Percentiles rank a stretch among this genome's conserved stretches.
phyloP scores from a whole-genome alignment of 2,329 filamentous ascomycete species.

The Beauveria australis region DNA sequence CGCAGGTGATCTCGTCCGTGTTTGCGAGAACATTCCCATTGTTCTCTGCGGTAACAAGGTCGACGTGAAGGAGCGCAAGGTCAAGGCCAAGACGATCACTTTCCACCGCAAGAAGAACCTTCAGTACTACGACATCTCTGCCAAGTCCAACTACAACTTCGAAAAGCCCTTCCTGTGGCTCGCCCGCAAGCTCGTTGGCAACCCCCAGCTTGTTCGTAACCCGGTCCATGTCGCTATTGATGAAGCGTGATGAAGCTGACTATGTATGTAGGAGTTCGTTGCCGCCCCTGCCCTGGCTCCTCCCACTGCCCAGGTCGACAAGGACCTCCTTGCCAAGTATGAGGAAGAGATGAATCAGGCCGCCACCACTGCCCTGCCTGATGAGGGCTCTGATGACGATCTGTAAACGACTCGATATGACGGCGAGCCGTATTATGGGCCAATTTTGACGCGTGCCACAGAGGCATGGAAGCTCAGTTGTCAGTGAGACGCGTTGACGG shows the following conservation, averaged over 20 bases:
- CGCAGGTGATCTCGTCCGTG: constrained; percentile 90
- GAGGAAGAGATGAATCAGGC: constrained; percentile 82
- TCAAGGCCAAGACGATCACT: constrained; percentile 99
- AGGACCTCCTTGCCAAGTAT: constrained; percentile 72
- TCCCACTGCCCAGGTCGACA: constrained; percentile 84
- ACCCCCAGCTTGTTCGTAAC: constrained; percentile 42
- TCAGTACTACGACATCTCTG: constrained; percentile 99
- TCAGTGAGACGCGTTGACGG: not conserved
- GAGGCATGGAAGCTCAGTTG: not conserved
- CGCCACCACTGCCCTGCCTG: constrained; percentile 76
- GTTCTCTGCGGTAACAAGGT: constrained; percentile 99
- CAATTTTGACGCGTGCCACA: not conserved
- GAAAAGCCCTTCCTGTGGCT: constrained; percentile 99
- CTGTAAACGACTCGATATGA: constrained; percentile 36
- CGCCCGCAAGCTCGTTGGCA: constrained; percentile 95
- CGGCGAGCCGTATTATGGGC: constrained; percentile 11
- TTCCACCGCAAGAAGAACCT: constrained; percentile 99
- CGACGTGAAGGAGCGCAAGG: constrained; percentile 99
- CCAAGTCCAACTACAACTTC: constrained; percentile 99
- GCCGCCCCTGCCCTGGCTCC: constrained; percentile 91
- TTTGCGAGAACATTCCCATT: constrained; percentile 98
- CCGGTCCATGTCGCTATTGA: not conserved
- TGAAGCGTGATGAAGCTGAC: constrained; percentile 20
- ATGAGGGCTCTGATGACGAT: constrained; percentile 78
- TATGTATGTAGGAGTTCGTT: constrained; percentile 70